Conservation (phyloP, 2,329 filamentous ascomycete genomes). For the Paraconiothyrium sp. region DNA sequence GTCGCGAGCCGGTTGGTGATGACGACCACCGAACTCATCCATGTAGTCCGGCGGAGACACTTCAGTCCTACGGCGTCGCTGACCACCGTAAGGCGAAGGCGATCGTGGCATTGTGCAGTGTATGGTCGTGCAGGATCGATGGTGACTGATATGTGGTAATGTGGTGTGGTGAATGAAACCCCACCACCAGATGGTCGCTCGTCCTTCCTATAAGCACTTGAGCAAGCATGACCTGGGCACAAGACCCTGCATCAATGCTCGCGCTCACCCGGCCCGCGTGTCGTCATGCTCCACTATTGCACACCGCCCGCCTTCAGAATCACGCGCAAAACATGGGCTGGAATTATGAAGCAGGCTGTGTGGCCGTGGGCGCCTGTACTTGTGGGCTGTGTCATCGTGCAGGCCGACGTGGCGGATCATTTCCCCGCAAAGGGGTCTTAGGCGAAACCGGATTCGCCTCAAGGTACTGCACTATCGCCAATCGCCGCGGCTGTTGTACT, state of each 20-base stretch:
- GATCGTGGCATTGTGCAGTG: constrained; percentile 11
- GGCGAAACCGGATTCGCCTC: constrained; percentile 2
- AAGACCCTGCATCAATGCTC: constrained; percentile 8
- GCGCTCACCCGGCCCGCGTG: not conserved
- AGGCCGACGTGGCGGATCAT: constrained; percentile 7
- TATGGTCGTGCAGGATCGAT: not conserved
- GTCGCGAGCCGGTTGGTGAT: constrained; percentile 6
- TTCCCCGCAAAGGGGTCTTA: not conserved
- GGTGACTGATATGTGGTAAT: not conserved
- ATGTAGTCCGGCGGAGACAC: constrained; percentile 12
- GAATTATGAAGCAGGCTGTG: constrained; percentile 4
- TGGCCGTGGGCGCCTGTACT: constrained; percentile 1
- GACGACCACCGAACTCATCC: constrained; percentile 12
- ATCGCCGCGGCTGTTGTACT: not conserved
- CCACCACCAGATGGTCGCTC: not conserved
- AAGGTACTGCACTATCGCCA: not conserved
- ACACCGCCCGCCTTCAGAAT: constrained; percentile 7
- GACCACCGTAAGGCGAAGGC: constrained; percentile 9
- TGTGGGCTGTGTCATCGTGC: constrained; percentile 14
- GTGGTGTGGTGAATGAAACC: not conserved
- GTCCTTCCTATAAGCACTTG: constrained; percentile 9
- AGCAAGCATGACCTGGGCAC: constrained; percentile 11
- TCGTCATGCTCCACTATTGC: constrained; percentile 13
- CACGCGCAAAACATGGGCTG: constrained; percentile 9
- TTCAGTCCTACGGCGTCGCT: constrained; percentile 1